Evolutionary conservation across 208 protist genomes (phyloP).

Genomic region (Herpetomonas samuelpessoai): DNA sequence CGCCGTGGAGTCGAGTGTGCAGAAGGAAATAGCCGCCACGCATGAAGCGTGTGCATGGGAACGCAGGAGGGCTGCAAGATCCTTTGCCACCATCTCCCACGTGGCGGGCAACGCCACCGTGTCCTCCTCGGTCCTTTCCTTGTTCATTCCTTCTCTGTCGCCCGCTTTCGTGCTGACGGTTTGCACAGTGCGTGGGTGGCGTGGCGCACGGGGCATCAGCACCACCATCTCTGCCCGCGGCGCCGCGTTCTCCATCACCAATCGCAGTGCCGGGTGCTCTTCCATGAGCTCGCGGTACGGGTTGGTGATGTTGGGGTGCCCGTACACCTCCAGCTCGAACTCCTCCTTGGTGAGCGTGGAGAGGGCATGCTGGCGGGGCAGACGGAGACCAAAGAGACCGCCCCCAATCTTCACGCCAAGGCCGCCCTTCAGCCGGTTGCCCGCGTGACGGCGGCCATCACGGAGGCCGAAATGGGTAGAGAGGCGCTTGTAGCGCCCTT

Average conservation of each 20-base stretch:
- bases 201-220: slow-evolving; percentile 66
- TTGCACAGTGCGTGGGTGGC: no score
- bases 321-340: slow-evolving; percentile 74
- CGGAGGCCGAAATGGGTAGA: slow-evolving; percentile 56
- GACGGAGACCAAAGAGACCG: slow-evolving; percentile 85
- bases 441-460: slow-evolving; percentile 70
- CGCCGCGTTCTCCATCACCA: slow-evolving; percentile 73
- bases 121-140: no score
- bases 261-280: slow-evolving; percentile 62
- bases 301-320: slow-evolving; percentile 90
- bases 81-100: no score
- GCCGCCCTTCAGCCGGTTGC: slow-evolving; percentile 76
- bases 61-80: no score
- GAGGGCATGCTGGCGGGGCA: slow-evolving; percentile 73
- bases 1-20: background rate
- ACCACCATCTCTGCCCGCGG: slow-evolving; percentile 52
- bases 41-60: no score
- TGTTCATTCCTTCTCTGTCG: no score
- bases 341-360: slow-evolving; percentile 66
- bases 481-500: slow-evolving; percentile 78
- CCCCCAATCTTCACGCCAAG: slow-evolving; percentile 85
- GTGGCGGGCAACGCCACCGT: no score
- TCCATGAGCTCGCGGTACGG: slow-evolving; percentile 74
- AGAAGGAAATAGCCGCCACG: background rate
- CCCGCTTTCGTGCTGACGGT: no score